Conservation (phyloP, 148 eudicot genomes). For the Amaranthus palmeri region DNA sequence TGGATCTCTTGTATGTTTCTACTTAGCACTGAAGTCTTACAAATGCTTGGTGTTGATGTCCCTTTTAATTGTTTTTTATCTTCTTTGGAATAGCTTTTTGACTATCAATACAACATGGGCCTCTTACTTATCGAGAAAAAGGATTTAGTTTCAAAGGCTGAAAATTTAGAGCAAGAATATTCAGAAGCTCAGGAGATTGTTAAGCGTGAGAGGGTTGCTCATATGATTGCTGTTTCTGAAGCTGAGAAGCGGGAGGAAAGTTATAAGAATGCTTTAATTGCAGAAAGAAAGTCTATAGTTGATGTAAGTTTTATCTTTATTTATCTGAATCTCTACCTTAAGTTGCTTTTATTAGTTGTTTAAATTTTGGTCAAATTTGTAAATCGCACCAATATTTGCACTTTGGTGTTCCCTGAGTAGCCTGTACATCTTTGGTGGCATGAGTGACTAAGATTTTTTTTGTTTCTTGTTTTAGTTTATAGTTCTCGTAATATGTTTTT, state of each 20-base stretch:
- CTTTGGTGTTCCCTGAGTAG: neutral
- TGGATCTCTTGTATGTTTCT: neutral
- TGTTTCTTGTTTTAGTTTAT: too few species aligned
- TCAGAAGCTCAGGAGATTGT: constrained; percentile 59
- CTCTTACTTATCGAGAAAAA: constrained; percentile 74
- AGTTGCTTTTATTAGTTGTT: neutral
- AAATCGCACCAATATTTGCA: neutral
- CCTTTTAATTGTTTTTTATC: neutral
- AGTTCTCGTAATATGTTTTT: neutral
- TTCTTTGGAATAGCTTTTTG: constrained; percentile 51
- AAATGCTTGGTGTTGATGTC: neutral
- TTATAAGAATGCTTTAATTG: constrained; percentile 54
- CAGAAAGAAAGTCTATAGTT: constrained; percentile 56
- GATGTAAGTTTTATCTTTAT: constrained; percentile 45
- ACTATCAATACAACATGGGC: constrained; percentile 90
- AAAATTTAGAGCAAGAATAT: constrained; percentile 51
- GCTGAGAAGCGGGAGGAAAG: constrained; percentile 73
- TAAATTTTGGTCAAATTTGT: neutral
- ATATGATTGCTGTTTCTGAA: constrained; percentile 65
- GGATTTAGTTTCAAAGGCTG: constrained; percentile 46
- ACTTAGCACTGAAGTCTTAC: neutral
- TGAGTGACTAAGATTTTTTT: neutral
- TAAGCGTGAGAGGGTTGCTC: constrained; percentile 74
- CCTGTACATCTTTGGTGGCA: neutral
- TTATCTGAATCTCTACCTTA: neutral